Base-by-base conservation (phyloP, 768 basidiomycete genomes). In the Phylloporus scabripes region DNA sequence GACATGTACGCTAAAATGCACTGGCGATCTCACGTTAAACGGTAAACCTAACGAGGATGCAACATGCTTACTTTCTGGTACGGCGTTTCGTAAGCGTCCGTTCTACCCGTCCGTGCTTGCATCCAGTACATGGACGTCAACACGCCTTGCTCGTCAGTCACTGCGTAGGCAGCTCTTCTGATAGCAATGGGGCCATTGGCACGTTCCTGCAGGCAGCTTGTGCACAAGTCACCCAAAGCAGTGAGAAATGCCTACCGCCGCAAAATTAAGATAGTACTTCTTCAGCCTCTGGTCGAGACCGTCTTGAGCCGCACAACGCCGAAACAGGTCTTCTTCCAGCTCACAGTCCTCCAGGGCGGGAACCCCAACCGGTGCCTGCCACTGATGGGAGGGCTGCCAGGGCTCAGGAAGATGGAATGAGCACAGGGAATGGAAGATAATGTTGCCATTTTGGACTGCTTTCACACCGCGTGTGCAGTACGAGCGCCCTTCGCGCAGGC, bases 321-420 rank as follows among this genome's bases (percentile, higher is more conserved):
- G 60, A 42, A 69, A 69, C 39, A 60, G 41, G 34, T 70, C 71
- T 57, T 85, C 81, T 45, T 82, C 80, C 18, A 79, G 68, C 46
- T 77, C 75, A 58, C 85, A 87, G 17, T 81, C 70, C 28, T 88
- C 85, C 0, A 87, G 82, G 15, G 55, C 60, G 5, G 75, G 72
- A 7, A 72, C 53, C 7, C 53, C 78, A 15, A 74, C 71, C 0
- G 88, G 88, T 76, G 86, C 82, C 3, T 78, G 67, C 77, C 79
- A 83, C 50, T 87, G 83, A 56, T 82, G 74, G 8, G 70, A 62
- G 1, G 82, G 86, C 60, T 89, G 87, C 77, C 80, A 81, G 9
- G 80, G 79, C 60, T 92, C 90, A 3, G 86, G 85, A 45, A 72
- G 75, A 53, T 92, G 87, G 73, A 90, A 92, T 5, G 89, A 92